phyloP scores from a whole-genome alignment of 2,329 filamentous ascomycete species.

The Fusarium foetens region DNA sequence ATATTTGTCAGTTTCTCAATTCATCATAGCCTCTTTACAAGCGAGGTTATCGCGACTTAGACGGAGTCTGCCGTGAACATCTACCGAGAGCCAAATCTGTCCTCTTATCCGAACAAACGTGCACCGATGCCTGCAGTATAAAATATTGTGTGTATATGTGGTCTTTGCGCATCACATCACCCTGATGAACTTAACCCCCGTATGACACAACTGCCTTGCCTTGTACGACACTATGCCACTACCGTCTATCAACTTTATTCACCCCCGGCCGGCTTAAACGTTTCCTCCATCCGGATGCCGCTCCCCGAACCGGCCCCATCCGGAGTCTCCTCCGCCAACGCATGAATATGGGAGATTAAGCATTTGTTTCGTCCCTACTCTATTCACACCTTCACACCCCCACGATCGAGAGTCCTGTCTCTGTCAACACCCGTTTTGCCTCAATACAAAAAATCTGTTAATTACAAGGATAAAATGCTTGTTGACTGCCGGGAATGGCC shows the following conservation, averaged over 20 bases:
- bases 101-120: slow-evolving; percentile 4
- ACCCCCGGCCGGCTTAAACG: slow-evolving; percentile 4
- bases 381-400: background rate
- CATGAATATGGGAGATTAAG: slow-evolving; percentile 45
- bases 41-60: slow-evolving; percentile 8
- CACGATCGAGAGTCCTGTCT: slow-evolving; percentile 13
- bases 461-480: slow-evolving; percentile 24
- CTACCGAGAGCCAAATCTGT: slow-evolving; percentile 15
- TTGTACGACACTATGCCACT: background rate
- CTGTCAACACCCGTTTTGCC: slow-evolving; percentile 9
- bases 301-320: slow-evolving; percentile 34
- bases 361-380: slow-evolving; percentile 22
- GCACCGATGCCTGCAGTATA: background rate
- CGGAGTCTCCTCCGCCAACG: slow-evolving; percentile 33
- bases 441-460: slow-evolving; percentile 5
- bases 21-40: background rate
- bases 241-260: slow-evolving; percentile 7
- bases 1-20: background rate
- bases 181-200: background rate
- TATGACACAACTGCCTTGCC: background rate
- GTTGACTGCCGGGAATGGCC: slow-evolving; percentile 16
- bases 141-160: background rate
- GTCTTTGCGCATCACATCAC: background rate
- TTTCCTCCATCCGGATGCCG: slow-evolving; percentile 26
- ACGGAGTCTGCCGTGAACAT: slow-evolving; percentile 13